A percentile compares a stretch with the other conserved stretches of the same genome.
Evolutionary conservation across 192 early-diverging fungal genomes (phyloP).

Genomic region (Oehlia diaphana): DNA sequence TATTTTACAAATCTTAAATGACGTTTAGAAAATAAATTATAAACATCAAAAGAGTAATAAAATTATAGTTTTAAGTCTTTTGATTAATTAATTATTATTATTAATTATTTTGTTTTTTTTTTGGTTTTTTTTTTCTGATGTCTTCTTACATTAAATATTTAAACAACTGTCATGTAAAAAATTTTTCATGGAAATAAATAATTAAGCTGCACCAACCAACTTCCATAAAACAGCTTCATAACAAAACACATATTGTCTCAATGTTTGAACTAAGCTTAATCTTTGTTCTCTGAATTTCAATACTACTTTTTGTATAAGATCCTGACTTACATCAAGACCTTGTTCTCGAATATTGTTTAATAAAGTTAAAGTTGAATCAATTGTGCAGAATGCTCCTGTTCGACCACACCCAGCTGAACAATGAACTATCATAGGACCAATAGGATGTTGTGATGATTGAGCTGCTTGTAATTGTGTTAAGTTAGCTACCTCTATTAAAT

Average conservation of each 20-base stretch:
- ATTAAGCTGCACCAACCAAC: slow-evolving; percentile 31
- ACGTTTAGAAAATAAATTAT: too few relatives aligned
- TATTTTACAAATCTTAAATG: too few relatives aligned
- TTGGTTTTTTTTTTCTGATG: too few relatives aligned
- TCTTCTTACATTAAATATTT: too few relatives aligned
- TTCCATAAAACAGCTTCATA: slow-evolving; percentile 76
- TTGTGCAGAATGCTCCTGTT: slow-evolving; percentile 61
- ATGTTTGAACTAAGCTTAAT: slow-evolving; percentile 80
- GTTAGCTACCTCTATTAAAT: slow-evolving; percentile 56
- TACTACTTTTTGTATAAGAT: slow-evolving; percentile 65
- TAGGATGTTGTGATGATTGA: not conserved
- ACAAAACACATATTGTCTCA: slow-evolving; percentile 80
- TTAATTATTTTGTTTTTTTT: too few relatives aligned
- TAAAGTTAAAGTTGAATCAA: slow-evolving; percentile 49
- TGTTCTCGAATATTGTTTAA: not conserved
- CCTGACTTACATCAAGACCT: slow-evolving; percentile 31
- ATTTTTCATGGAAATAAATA: not conserved
- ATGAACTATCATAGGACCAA: slow-evolving; percentile 50
- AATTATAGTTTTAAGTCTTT: too few relatives aligned
- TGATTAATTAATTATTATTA: too few relatives aligned
- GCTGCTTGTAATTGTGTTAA: slow-evolving; percentile 23
- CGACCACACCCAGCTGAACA: slow-evolving; percentile 63
- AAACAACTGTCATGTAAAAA: too few relatives aligned
- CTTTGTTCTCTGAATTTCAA: slow-evolving; percentile 73
- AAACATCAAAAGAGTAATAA: too few relatives aligned